phyloP scores from a whole-genome alignment of 306 rosid species.

The Leucaena leucocephala region DNA sequence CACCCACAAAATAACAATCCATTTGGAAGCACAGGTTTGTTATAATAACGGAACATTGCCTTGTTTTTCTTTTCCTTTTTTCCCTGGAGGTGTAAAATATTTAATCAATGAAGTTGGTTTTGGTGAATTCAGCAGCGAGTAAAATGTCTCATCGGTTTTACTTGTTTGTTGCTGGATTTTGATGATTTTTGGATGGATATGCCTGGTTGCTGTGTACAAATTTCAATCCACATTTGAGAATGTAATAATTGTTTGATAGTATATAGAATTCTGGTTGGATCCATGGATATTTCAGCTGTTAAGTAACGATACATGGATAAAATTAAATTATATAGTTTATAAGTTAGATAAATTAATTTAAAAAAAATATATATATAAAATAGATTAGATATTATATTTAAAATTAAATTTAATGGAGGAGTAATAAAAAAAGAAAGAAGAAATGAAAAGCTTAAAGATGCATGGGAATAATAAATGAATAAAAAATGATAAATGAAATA shows the following conservation, averaged over 20 bases:
- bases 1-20: conserved; percentile 84
- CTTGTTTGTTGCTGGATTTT: conserved; percentile 44
- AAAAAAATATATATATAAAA: too few species aligned
- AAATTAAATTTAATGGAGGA: too few species aligned
- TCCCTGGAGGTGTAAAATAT: conserved; percentile 31
- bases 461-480: too few species aligned
- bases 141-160: conserved; percentile 43
- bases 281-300: too few species aligned
- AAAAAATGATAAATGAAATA: too few species aligned
- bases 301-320: too few species aligned
- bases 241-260: conserved; percentile 48
- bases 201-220: conserved; percentile 47
- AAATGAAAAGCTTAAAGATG: too few species aligned
- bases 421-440: too few species aligned
- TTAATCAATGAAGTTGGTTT: conserved; percentile 51
- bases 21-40: conserved; percentile 87
- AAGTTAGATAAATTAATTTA: too few species aligned
- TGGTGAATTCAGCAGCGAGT: conserved; percentile 50
- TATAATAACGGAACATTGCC: conserved; percentile 45
- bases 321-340: too few species aligned
- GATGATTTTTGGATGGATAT: conserved; percentile 44
- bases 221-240: conserved; percentile 29
- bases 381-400: too few species aligned
- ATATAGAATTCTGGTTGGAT: neutral
- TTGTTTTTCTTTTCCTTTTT: neutral